Base-by-base conservation (phyloP, 495 filamentous ascomycete species). In the Corynascus novoguineensis region DNA sequence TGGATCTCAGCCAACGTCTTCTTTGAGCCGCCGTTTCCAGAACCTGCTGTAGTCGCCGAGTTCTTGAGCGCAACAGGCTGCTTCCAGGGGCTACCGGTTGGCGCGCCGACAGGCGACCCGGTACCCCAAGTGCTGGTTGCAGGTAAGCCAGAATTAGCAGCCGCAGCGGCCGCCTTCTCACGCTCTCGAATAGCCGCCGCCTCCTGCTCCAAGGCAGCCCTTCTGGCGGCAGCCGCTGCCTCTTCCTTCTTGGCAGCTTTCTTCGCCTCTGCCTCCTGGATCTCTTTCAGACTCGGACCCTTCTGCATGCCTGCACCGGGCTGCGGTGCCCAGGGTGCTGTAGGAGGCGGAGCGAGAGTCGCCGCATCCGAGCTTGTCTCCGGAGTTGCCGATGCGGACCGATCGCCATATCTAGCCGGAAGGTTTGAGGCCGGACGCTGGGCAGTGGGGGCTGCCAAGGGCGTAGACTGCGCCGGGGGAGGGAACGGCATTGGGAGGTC, bases 1-100 rank as follows among this genome's bases (percentile, higher is more conserved):
- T 97, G 93, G 57, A 97, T 97, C 56, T 97, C 92, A 47, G 89
- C 88, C 29, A 97, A 78, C 0, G 92, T 96, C 80, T 96, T 97
- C 78, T 92, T 92, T 29, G 82, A 73, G 10, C 62, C 64, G 17
- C 77, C 63, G 5, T 72, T 70, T 14, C 78, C 69, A 38, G 79
- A 64, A 11, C 71, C 58, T 10, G 72, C 65, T 8, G 53, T 62
- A 8, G 62, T 59, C 5, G 56, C 50, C 14, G 42, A 52, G 19
- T 46, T 62, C 53, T 76, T 76, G 17, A 69, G 61, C 11, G 72
- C 59, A 66, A 67, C 75, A 78, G 92, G 69, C 73, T 85, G 68
- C 74, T 81, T 61, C 81, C 72, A 71, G 75, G 85, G 68, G 84
- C 87, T 65, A 71, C 80, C 53, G 68, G 79, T 21, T 73, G 71